A percentile compares a stretch with the other conserved stretches of the same genome.
Conservation (phyloP, 768 basidiomycete species). For the Strobilomyces echinocephalus region DNA sequence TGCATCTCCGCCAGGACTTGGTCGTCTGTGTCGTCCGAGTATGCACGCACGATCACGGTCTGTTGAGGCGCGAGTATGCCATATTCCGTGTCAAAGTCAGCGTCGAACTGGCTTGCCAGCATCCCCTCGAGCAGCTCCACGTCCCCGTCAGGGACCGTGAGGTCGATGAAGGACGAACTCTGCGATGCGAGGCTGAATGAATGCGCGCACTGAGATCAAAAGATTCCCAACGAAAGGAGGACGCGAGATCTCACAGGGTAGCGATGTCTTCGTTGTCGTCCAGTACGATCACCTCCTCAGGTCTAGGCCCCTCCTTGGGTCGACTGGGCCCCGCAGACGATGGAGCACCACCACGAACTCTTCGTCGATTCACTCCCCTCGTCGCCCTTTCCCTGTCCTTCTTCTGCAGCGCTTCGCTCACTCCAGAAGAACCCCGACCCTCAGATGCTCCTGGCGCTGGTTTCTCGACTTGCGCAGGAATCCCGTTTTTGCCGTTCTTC, state of each 20-base stretch:
- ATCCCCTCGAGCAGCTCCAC: slow-evolving; percentile 22
- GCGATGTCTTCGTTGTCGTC: slow-evolving; percentile 41
- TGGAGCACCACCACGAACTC: slow-evolving; percentile 71
- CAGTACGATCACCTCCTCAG: slow-evolving; percentile 9
- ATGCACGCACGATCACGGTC: slow-evolving; percentile 80
- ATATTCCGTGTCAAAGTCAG: slow-evolving; percentile 72
- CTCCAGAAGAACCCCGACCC: slow-evolving; percentile 19
- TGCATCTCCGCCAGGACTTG: slow-evolving; percentile 78
- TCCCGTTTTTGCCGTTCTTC: slow-evolving; percentile 20
- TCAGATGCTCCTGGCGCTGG: slow-evolving; percentile 12
- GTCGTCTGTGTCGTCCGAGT: slow-evolving; percentile 92
- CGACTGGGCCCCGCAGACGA: slow-evolving; percentile 8
- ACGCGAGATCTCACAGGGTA: slow-evolving; percentile 46
- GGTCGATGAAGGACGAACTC: slow-evolving; percentile 11
- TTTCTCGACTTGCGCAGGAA: neutral
- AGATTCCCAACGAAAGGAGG: neutral
- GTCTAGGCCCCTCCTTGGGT: slow-evolving; percentile 7
- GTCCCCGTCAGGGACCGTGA: slow-evolving; percentile 17
- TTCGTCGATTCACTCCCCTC: slow-evolving; percentile 57
- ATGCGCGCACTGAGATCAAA: neutral
- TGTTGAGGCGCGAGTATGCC: slow-evolving; percentile 76
- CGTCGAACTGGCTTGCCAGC: slow-evolving; percentile 33
- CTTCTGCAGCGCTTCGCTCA: slow-evolving; percentile 73
- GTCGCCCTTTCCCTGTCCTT: slow-evolving; percentile 67
- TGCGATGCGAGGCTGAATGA: slow-evolving; percentile 18